Base-by-base conservation (phyloP, 768 basidiomycete species). In the Cyclocybe cylindracea region DNA sequence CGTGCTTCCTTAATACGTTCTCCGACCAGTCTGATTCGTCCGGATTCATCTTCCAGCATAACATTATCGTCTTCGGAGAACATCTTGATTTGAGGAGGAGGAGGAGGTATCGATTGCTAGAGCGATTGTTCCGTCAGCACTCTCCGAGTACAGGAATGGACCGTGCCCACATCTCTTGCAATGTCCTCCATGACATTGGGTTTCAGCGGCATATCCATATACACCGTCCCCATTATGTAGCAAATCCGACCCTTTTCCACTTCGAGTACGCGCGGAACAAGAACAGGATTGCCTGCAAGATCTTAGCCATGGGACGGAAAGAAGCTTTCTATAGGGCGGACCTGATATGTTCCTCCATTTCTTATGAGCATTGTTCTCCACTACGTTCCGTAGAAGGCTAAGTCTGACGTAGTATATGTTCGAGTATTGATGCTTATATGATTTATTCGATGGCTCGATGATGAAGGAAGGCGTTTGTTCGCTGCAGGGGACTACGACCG, bases 121-220 rank as follows among this genome's bases (percentile, higher is more conserved):
- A 9, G 24, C 24, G 44, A 40, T 2, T 32, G 9, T 2, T 18
- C 39, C 14, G 43, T 48, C 50, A 53, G 10, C 32, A 37, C 19
- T 33, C n/a, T 19, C 35, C 3, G 24, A 18, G 19, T 11, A 46
- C 18, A 36, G 14, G 14, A 19, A 54, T 44, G 41, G 32, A 51
- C 37, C 40, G 42, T 16, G 77, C 91, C 59, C 63, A 98, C 97
- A 61, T 99, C 94, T 66, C 91, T 80, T 18, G 87, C 93, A 57
- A 98, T 82, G 57, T 99, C 97, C 61, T 94, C 89, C 55, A 99
- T 79, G n/a, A 99, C 91, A 63, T 98, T 98, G 0, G 96, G 96
- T 64, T 99, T 99, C 46, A 98, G 77, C 7, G 94, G 92, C 97
- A 99, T 99, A 54, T 99, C 94, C 85, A 98, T 88, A 68, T 98